phyloP scores from a whole-genome alignment of 108 stramenopile genomes.

The Cylindrotheca fusiformis region DNA sequence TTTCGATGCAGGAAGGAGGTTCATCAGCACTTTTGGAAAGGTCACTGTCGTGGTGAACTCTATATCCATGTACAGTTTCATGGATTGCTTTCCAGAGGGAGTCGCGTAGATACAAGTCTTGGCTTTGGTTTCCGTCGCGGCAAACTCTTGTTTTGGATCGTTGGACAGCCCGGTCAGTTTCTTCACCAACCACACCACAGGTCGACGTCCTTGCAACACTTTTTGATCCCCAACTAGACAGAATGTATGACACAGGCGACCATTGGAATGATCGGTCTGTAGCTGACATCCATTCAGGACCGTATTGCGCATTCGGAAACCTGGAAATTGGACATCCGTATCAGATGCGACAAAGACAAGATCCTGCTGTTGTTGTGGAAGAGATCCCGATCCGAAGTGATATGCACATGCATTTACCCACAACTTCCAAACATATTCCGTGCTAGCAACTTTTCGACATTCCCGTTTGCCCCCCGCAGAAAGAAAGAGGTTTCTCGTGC shows the following conservation, averaged over 20 bases:
- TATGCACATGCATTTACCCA: slow-evolving; percentile 4
- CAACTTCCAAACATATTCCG: neutral
- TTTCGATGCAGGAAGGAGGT: slow-evolving; percentile 1
- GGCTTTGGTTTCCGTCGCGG: neutral
- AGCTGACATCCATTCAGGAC: slow-evolving; percentile 11
- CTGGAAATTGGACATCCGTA: slow-evolving; percentile 10
- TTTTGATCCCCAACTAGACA: slow-evolving; percentile 5
- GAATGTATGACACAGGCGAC: neutral
- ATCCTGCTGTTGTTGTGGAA: neutral
- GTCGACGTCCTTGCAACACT: neutral
- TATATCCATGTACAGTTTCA: no score
- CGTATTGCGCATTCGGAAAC: slow-evolving; percentile 4
- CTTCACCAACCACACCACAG: slow-evolving; percentile 10
- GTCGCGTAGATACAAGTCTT: neutral
- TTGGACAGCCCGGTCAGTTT: neutral
- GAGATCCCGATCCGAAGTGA: slow-evolving; percentile 2
- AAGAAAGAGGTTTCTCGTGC: neutral
- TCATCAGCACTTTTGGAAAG: neutral
- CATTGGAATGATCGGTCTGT: neutral
- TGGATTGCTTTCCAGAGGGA: no score
- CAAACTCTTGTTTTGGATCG: neutral
- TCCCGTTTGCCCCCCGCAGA: slow-evolving; percentile 4
- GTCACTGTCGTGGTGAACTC: neutral
- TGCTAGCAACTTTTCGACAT: slow-evolving; percentile 1
- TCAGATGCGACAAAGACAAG: slow-evolving; percentile 1